Conservation (phyloP, 768 basidiomycete species). For the Megacollybia marginata region DNA sequence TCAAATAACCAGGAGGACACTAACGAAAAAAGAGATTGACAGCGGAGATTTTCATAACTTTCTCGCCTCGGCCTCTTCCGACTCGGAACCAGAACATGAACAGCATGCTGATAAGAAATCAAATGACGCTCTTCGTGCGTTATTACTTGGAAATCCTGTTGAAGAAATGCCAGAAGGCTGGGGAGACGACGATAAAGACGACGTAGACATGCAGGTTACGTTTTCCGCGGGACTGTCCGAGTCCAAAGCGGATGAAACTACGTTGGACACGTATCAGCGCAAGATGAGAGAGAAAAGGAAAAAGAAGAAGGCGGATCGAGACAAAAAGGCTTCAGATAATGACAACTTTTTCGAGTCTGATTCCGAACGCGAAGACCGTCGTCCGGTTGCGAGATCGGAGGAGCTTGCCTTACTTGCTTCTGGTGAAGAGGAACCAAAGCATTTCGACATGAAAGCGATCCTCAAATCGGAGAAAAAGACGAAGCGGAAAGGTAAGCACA, state of each 20-base stretch:
- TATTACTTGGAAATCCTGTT: slow-evolving; percentile 65
- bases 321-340: slow-evolving; percentile 26
- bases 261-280: slow-evolving; percentile 81
- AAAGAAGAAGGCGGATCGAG: slow-evolving; percentile 64
- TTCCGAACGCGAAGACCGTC: slow-evolving; percentile 26
- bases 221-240: slow-evolving; percentile 80
- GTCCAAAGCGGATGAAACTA: slow-evolving; percentile 58
- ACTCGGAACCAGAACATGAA: slow-evolving; percentile 34
- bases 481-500: slow-evolving; percentile 36
- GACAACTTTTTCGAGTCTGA: slow-evolving; percentile 81
- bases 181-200: slow-evolving; percentile 43
- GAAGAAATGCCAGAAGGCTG: slow-evolving; percentile 75
- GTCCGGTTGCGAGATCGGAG: slow-evolving; percentile 53
- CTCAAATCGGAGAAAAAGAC: slow-evolving; percentile 75
- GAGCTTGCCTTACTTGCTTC: slow-evolving; percentile 55
- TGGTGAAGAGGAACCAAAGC: slow-evolving; percentile 52
- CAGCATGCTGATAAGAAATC: slow-evolving; percentile 30
- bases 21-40: slow-evolving; percentile 83
- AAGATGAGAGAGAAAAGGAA: slow-evolving; percentile 88
- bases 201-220: slow-evolving; percentile 91
- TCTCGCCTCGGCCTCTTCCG: slow-evolving; percentile 64
- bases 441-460: slow-evolving; percentile 89
- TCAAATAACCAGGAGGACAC: slow-evolving; percentile 67
- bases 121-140: slow-evolving; percentile 66
- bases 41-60: slow-evolving; percentile 84